Conservation (phyloP, 1,284 basidiomycete genomes). For the Tilletia caries region DNA sequence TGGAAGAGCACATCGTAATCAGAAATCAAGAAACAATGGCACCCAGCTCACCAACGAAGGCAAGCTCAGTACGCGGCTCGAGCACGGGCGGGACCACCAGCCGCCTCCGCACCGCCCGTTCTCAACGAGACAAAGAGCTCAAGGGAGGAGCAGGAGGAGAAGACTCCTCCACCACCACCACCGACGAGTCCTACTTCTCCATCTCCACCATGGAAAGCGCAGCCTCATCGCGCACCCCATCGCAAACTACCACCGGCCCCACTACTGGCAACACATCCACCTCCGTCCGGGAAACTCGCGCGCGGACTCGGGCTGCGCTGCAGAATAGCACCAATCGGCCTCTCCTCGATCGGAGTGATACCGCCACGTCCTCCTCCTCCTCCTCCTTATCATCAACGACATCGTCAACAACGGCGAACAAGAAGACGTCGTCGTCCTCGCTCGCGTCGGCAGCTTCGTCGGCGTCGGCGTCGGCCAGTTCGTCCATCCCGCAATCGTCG, state of each 20-base stretch:
- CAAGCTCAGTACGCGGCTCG: neutral
- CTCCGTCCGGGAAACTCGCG: neutral
- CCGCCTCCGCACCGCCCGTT: neutral
- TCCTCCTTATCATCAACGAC: neutral
- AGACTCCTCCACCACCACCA: neutral
- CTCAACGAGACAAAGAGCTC: neutral
- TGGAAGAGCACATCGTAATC: neutral
- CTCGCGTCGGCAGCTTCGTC: neutral
- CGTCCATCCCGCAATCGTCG: neutral
- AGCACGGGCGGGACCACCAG: neutral
- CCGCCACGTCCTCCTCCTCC: neutral
- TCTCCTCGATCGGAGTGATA: neutral
- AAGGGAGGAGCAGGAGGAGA: too few relatives aligned
- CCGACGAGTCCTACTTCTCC: constrained; percentile 10
- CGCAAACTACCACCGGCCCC: constrained; percentile 14
- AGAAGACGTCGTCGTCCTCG: neutral
- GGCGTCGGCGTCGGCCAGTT: neutral
- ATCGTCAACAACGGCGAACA: neutral
- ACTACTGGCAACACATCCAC: constrained; percentile 15
- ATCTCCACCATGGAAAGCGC: constrained; percentile 19
- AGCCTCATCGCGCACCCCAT: constrained; percentile 39
- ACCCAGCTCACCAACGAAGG: constrained; percentile 6
- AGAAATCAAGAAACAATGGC: neutral
- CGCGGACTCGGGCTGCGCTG: neutral
- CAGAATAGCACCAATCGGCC: neutral